Evolutionary conservation across 768 basidiomycete genomes (phyloP), one percentile per base, ranked within the genome.

Genomic region (Cystofilobasidium ferigula): DNA sequence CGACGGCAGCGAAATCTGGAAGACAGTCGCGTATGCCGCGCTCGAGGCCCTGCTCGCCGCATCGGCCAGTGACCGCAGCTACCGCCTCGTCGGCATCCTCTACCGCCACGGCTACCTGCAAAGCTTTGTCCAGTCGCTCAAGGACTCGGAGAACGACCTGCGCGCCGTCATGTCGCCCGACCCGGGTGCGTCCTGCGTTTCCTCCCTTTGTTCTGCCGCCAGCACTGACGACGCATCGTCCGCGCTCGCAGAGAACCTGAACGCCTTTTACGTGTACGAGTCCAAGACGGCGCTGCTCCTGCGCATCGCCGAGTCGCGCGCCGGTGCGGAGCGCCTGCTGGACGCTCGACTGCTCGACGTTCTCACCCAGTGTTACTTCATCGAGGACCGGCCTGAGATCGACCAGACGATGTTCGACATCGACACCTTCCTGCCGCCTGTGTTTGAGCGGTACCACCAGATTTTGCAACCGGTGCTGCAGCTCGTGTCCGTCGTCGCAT

Each of bases 1-100:
- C 62, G 92, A 95, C 69, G 93, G 92, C 9, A 85, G 88, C 22
- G 92, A 97, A 75, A 89, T 97, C 2, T 98, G 94, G 94, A 89
- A 89, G 77, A 93, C 92, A 3, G 84, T 97, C 20, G 89, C 93
- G 12, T 97, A 92, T 73, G 87, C 92, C 80, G 79, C 91, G 3
- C 79, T 97, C 48, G 89, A 93, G 71, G 85, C 87, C 0, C 80
- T 93, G 10, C 81, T 87, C 22, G 82, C 86, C 51, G 78, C 93
- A 0, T 87, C 84, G 43, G 58, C 32, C 24, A 38, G 35, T 14
- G 67, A 68, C 42, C 51, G 61, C 18, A 63, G 61, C 24, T 81
- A 86, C 62, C 71, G 79, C 14, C 78, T 88, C 26, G 75, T 88
- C 53, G 73, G 79, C 13, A 70, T 72, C 47, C 77, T 95, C 30